These are phyloP conservation scores for Eucalyptus microcorys DNA, from an alignment of 345 rosid species.

Conservation along the genomic window DNA sequence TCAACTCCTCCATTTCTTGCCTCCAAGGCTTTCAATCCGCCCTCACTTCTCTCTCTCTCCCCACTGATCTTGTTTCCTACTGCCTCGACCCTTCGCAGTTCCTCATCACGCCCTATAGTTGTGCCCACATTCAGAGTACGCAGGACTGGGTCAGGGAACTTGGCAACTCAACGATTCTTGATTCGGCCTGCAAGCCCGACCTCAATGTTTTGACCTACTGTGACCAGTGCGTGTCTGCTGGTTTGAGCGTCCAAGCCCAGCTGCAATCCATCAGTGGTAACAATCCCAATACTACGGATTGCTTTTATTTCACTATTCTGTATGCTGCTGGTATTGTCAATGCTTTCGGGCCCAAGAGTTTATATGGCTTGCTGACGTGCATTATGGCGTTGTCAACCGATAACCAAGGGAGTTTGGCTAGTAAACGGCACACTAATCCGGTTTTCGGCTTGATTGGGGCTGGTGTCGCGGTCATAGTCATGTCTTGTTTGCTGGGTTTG, in stretches of 20 bases:
- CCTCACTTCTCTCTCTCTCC: conserved; percentile 38
- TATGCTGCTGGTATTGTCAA: conserved; percentile 80
- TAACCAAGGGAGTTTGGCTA: conserved; percentile 1
- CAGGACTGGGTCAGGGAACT: conserved; percentile 52
- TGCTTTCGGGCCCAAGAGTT: conserved; percentile 59
- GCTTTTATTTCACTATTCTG: conserved; percentile 49
- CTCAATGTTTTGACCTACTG: conserved; percentile 45
- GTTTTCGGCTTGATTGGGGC: conserved; percentile 61
- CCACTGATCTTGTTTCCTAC: conserved; percentile 21
- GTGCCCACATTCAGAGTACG: conserved; percentile 36
- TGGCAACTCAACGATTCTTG: conserved; percentile 36
- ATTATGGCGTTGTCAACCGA: conserved; percentile 30
- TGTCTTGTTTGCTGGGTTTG: conserved; percentile 40
- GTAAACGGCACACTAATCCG: conserved; percentile 23
- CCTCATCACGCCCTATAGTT: conserved; percentile 21
- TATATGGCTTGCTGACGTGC: conserved; percentile 43
- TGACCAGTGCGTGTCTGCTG: conserved; percentile 55
- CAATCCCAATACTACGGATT: conserved; percentile 16
- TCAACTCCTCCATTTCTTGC: conserved; percentile 49
- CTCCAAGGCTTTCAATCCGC: conserved; percentile 39
- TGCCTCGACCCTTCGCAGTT: conserved; percentile 52
- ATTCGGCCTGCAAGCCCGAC: conserved; percentile 51
- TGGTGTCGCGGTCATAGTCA: conserved; percentile 28
- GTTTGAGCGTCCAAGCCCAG: conserved; percentile 22
- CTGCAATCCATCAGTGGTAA: conserved; percentile 40